Evolutionary conservation across 2,329 filamentous ascomycete genomes (phyloP).

Genomic region (Xylariaceae sp.): DNA sequence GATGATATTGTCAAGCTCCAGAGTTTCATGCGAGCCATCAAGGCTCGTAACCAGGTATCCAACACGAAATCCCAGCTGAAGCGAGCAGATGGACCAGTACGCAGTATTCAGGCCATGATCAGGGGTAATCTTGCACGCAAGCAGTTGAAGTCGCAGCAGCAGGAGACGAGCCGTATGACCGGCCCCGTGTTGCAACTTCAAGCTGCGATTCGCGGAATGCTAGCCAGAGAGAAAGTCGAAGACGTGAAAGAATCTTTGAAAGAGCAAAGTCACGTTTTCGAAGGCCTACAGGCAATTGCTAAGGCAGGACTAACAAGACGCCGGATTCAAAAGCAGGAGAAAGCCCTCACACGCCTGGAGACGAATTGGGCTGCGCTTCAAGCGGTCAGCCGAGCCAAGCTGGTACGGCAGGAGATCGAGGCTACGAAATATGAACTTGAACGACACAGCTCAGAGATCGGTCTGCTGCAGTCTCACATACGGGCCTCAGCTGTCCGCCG

Average conservation of each 20-base stretch:
- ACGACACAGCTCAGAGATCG: conserved; percentile 40
- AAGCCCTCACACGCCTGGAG: conserved; percentile 46
- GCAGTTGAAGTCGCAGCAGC: conserved; percentile 49
- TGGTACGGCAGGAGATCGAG: conserved; percentile 42
- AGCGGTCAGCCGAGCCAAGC: conserved; percentile 43
- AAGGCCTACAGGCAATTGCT: conserved; percentile 57
- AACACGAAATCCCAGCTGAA: conserved; percentile 54
- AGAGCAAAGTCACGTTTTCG: conserved; percentile 23
- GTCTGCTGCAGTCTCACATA: conserved; percentile 35
- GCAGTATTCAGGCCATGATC: conserved; percentile 59
- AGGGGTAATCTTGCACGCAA: conserved; percentile 63
- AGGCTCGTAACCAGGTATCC: conserved; percentile 54
- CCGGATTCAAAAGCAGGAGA: conserved; percentile 46
- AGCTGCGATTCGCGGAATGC: conserved; percentile 61
- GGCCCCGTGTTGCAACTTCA: conserved; percentile 56
- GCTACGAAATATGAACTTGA: conserved; percentile 45
- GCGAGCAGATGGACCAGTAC: conserved; percentile 57
- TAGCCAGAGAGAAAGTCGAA: conserved; percentile 53
- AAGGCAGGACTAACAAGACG: conserved; percentile 57
- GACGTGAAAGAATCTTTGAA: conserved; percentile 23
- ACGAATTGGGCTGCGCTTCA: conserved; percentile 49
- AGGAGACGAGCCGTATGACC: conserved; percentile 48
- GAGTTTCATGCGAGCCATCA: conserved; percentile 68
- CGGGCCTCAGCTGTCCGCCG: conserved; percentile 31
- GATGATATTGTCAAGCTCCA: conserved; percentile 72